These are phyloP conservation scores for Amaranthus cruentus DNA, from an alignment of 148 eudicot species.

Conservation along the genomic window DNA sequence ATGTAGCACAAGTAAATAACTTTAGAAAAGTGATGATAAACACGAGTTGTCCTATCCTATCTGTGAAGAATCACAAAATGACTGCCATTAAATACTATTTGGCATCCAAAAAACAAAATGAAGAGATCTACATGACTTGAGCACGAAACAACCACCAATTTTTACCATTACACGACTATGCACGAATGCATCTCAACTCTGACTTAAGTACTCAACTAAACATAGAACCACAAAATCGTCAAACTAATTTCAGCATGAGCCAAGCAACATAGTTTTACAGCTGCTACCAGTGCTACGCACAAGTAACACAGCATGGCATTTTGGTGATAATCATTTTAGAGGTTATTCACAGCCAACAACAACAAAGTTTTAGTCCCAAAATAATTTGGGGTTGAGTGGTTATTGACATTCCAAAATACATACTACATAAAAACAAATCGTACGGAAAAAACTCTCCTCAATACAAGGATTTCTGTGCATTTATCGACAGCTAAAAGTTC, in stretches of 20 bases:
- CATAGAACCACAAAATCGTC: background rate
- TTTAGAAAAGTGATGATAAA: background rate
- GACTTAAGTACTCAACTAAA: constrained; percentile 2
- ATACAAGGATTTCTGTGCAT: background rate
- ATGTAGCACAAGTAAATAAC: too few relatives aligned
- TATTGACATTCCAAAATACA: too few relatives aligned
- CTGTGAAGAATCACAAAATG: constrained; percentile 3
- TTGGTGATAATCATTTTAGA: constrained; percentile 1
- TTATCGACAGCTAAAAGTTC: background rate
- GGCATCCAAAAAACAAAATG: background rate
- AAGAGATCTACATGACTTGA: background rate
- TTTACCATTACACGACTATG: background rate
- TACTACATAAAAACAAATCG: too few relatives aligned
- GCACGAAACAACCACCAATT: background rate
- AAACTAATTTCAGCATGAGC: background rate
- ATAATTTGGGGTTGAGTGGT: too few relatives aligned
- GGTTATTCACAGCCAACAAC: background rate
- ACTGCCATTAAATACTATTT: background rate
- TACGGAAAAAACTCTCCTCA: background rate
- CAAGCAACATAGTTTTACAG: background rate
- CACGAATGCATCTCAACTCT: background rate
- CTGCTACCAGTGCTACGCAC: background rate
- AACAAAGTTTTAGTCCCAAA: too few relatives aligned
- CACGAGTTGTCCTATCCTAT: background rate
- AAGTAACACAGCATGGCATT: background rate